Conservation (phyloP, 2,329 filamentous ascomycete species). For the Nakataea oryzae region DNA sequence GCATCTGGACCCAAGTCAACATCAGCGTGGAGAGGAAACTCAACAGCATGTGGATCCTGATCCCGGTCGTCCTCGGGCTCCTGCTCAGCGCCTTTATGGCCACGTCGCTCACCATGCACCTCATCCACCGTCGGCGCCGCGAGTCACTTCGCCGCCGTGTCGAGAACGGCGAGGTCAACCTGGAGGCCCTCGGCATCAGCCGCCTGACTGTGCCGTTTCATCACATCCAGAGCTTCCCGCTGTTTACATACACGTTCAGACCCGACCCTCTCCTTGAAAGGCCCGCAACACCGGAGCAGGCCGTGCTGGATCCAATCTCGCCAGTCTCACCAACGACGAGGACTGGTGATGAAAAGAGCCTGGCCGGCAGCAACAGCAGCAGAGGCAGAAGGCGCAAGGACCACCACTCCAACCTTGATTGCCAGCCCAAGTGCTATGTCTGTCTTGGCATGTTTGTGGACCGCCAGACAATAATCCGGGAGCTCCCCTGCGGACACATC, state of each 20-base stretch:
- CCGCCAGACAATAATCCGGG: slow-evolving; percentile 62
- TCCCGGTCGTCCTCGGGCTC: slow-evolving; percentile 60
- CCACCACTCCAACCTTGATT: slow-evolving; percentile 26
- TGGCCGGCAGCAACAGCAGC: slow-evolving; percentile 7
- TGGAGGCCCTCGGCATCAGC: slow-evolving; percentile 80
- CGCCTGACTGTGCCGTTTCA: slow-evolving; percentile 64
- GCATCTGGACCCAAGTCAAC: slow-evolving; percentile 46
- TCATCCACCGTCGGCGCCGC: slow-evolving; percentile 63
- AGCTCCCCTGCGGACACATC: slow-evolving; percentile 83
- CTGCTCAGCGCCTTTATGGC: slow-evolving; percentile 55
- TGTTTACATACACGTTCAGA: slow-evolving; percentile 64
- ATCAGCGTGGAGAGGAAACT: slow-evolving; percentile 38
- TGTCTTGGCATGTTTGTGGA: slow-evolving; percentile 74
- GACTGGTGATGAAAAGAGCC: not conserved
- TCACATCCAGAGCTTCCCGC: slow-evolving; percentile 62
- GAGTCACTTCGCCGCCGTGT: slow-evolving; percentile 59
- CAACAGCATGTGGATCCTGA: slow-evolving; percentile 74
- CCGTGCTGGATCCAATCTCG: not conserved
- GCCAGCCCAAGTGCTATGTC: slow-evolving; percentile 80
- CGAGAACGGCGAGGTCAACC: slow-evolving; percentile 67
- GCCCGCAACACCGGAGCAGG: not conserved
- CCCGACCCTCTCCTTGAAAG: slow-evolving; percentile 12
- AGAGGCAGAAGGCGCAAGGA: slow-evolving; percentile 10
- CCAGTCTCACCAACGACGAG: not conserved
- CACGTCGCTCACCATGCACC: slow-evolving; percentile 66